phyloP scores from a whole-genome alignment of 2,329 filamentous ascomycete species.

The Trichoderma oligosporum region DNA sequence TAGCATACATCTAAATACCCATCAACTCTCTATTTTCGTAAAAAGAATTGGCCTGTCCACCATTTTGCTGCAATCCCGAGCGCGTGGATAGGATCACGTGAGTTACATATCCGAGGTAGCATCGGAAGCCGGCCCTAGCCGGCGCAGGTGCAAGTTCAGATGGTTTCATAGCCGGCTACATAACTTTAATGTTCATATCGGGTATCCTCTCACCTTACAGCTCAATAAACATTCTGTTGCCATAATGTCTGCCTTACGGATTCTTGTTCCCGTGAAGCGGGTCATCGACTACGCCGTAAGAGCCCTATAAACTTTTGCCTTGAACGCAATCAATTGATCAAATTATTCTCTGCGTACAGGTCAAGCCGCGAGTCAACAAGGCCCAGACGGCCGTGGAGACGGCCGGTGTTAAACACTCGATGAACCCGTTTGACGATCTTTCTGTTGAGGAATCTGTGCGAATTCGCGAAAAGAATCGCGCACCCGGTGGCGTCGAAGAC shows the following conservation, averaged over 20 bases:
- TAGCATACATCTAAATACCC: not conserved
- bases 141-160: constrained; percentile 28
- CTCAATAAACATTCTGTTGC: constrained; percentile 29
- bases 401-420: constrained; percentile 88
- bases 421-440: constrained; percentile 99
- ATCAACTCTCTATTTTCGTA: not conserved
- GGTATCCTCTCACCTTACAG: constrained; percentile 22
- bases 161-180: constrained; percentile 8
- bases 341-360: constrained; percentile 38
- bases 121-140: constrained; percentile 42
- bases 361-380: constrained; percentile 68
- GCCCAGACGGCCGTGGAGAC: constrained; percentile 85
- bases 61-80: not conserved
- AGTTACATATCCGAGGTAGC: constrained; percentile 38
- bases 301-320: not conserved
- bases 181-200: not conserved
- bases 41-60: not conserved
- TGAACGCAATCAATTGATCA: constrained; percentile 18
- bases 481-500: constrained; percentile 74
- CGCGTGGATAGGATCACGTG: constrained; percentile 33
- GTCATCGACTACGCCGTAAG: constrained; percentile 82
- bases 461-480: constrained; percentile 80
- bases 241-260: constrained; percentile 62
- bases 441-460: constrained; percentile 94
- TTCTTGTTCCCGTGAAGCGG: constrained; percentile 77